Percentiles rank a stretch among this genome's conserved stretches.
phyloP scores from a whole-genome alignment of 2,329 filamentous ascomycete genomes.

The Sordariomycetes sp. region DNA sequence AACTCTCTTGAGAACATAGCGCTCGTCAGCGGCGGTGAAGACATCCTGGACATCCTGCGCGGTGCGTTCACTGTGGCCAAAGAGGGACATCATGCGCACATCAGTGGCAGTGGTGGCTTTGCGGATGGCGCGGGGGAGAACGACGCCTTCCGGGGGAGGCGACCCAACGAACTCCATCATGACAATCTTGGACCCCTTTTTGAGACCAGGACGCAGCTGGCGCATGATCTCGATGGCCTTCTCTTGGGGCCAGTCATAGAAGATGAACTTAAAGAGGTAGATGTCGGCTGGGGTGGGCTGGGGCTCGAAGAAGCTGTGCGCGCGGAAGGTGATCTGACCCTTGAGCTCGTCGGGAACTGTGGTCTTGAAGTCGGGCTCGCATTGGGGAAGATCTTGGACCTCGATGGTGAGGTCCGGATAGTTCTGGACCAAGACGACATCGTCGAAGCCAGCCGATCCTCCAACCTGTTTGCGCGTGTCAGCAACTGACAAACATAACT shows the following conservation, averaged over 20 bases:
- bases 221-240: conserved; percentile 27
- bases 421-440: conserved; percentile 13
- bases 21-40: conserved; percentile 7
- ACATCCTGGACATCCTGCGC: conserved; percentile 7
- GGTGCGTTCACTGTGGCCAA: conserved; percentile 22
- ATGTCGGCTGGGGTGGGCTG: conserved; percentile 29
- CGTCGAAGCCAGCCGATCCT: conserved; percentile 28
- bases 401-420: conserved; percentile 24
- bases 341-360: conserved; percentile 19
- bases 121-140: conserved; percentile 1
- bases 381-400: conserved; percentile 32
- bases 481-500: too few relatives aligned
- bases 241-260: conserved; percentile 45
- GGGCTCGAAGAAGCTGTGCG: conserved; percentile 26
- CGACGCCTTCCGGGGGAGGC: conserved; percentile 13
- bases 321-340: conserved; percentile 20
- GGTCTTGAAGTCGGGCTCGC: conserved; percentile 19
- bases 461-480: too few relatives aligned
- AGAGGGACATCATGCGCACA: conserved; percentile 36
- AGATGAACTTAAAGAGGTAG: conserved; percentile 41
- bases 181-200: conserved; percentile 28
- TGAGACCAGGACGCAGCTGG: conserved; percentile 30
- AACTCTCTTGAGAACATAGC: conserved; percentile 5
- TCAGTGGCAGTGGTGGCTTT: conserved; percentile 13
- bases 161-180: conserved; percentile 22